These are phyloP conservation scores for Fusarium sp. DNA, from an alignment of 2,329 filamentous ascomycete species.

Conservation along the genomic window DNA sequence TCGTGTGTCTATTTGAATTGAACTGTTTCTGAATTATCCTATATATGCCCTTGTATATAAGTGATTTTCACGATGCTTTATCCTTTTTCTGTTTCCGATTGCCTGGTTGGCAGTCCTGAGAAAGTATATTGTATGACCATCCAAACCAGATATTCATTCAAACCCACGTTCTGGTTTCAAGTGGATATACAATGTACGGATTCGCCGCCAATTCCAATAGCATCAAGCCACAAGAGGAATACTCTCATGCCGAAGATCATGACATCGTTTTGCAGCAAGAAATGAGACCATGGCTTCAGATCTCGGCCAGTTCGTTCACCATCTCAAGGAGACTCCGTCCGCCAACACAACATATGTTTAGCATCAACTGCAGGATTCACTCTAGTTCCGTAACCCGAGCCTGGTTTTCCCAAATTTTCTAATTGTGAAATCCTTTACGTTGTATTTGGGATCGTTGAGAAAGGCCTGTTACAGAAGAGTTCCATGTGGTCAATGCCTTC, in stretches of 20 bases:
- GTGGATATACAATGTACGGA: background rate
- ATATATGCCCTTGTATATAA: background rate
- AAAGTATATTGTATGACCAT: too few relatives aligned
- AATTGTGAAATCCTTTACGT: background rate
- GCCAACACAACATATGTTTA: background rate
- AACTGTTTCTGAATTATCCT: too few relatives aligned
- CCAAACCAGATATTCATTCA: background rate
- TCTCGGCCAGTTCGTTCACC: background rate
- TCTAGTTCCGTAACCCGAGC: background rate
- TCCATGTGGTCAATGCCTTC: background rate
- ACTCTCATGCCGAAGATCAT: background rate
- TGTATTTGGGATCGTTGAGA: background rate
- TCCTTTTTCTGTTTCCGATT: background rate
- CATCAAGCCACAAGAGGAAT: background rate
- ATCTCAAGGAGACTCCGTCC: background rate
- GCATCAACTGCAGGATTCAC: background rate
- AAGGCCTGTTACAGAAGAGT: background rate
- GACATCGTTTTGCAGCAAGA: background rate
- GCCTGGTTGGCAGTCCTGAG: background rate
- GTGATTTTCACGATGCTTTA: background rate
- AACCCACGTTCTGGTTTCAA: background rate
- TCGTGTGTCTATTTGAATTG: background rate
- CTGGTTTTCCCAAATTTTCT: background rate
- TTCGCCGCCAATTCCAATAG: background rate
- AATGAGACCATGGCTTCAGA: background rate